phyloP scores from a whole-genome alignment of 768 basidiomycete species.

The Fomitopsis serialis region DNA sequence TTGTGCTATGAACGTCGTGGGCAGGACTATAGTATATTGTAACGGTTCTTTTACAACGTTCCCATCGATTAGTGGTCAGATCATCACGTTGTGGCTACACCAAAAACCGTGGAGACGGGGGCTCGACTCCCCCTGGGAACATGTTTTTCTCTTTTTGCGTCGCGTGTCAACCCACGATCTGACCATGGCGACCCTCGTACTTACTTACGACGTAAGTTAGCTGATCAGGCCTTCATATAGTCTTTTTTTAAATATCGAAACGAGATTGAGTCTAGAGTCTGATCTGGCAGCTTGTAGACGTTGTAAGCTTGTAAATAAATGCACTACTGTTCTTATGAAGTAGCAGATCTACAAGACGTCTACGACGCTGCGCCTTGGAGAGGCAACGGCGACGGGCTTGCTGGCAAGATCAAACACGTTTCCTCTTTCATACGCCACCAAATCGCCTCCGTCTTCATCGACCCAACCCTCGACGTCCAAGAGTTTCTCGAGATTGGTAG shows the following conservation, averaged over 20 bases:
- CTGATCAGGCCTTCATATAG: too few species aligned
- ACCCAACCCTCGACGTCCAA: slow-evolving; percentile 36
- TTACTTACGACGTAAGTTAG: background rate
- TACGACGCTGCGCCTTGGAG: slow-evolving; percentile 20
- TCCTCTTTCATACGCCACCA: slow-evolving; percentile 27
- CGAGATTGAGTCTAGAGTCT: too few species aligned
- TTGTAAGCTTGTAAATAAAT: background rate
- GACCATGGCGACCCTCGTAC: too few species aligned
- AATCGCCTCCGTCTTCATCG: slow-evolving; percentile 26
- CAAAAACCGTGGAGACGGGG: slow-evolving; percentile 7
- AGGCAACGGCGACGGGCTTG: slow-evolving; percentile 25
- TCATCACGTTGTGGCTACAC: slow-evolving; percentile 6
- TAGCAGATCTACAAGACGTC: slow-evolving; percentile 21
- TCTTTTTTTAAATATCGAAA: too few species aligned
- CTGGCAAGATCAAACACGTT: slow-evolving; percentile 24
- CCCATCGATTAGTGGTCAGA: slow-evolving; percentile 10
- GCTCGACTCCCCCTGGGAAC: slow-evolving; percentile 9
- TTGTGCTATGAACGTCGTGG: background rate
- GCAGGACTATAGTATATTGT: background rate
- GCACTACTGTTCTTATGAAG: background rate
- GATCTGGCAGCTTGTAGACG: too few species aligned
- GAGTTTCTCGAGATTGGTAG: slow-evolving; percentile 36
- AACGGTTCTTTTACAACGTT: background rate
- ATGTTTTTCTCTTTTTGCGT: background rate
- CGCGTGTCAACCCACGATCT: too few species aligned